Evolutionary conservation across 495 filamentous ascomycete species (phyloP), one percentile per base, ranked within the genome.

Genomic region (Penicillium mononematosum): DNA sequence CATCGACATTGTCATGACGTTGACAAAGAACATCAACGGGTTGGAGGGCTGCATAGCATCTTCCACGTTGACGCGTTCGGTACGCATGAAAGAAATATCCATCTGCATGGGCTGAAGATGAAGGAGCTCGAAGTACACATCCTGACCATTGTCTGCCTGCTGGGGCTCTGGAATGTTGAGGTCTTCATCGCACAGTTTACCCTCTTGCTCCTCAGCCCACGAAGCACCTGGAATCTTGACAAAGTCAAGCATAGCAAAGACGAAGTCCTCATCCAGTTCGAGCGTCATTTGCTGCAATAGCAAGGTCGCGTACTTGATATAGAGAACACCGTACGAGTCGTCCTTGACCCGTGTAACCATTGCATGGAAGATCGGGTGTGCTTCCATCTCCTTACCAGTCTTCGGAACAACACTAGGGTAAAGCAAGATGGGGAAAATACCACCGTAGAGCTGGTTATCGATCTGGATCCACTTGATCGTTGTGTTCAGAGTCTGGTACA

Each of bases 331-430:
- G 63, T 97, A 98, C 4, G 92, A 95, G 69, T 98, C 93, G 65
- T 98, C 95, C 73, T 98, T 98, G 66, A 98, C 93, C 25, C 92
- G 81, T 14, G 92, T 96, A 32, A 97, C 78, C 84, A 89, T 91
- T 39, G 88, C 83, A 62, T 96, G 93, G 66, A 98, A 82, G 42
- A 92, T 97, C 1, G 94, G 94, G 75, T 98, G 94, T 10, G 91
- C 86, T 58, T 97, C 95, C 74, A 96, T 95, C 72, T 98, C 95
- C 73, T 91, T 93, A 25, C 91, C 92, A 56, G 92, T 94, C 77
- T 98, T 98, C 2, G 95, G 95, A 10, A 98, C 94, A n/a, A 98
- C 94, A 70, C 91, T 96, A 10, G 94, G 94, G 68, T 98, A 98
- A 39, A 98, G 78, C 55, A 98, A 85, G 72, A 98, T 96, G 0